Conservation (phyloP, 768 basidiomycete genomes). For the Naganishia antarctica region DNA sequence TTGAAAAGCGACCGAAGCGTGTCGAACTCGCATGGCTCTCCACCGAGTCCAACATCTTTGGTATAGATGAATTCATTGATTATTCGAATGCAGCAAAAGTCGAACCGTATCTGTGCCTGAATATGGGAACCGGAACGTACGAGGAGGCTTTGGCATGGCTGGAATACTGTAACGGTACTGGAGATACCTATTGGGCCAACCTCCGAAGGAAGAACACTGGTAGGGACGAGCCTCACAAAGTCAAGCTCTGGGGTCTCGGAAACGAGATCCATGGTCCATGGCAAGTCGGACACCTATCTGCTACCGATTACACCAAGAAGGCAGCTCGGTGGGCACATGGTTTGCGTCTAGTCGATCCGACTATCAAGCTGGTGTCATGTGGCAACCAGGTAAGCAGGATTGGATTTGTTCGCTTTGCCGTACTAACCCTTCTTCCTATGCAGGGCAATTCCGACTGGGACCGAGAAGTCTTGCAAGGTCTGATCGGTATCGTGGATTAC, state of each 20-base stretch:
- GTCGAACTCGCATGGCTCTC: conserved; percentile 62
- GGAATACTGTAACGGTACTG: conserved; percentile 61
- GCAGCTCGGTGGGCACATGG: conserved; percentile 64
- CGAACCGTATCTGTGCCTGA: conserved; percentile 58
- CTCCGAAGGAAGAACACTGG: conserved; percentile 59
- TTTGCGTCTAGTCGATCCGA: conserved; percentile 58
- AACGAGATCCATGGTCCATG: conserved; percentile 55
- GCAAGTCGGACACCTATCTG: conserved; percentile 59
- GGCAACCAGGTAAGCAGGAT: conserved; percentile 47
- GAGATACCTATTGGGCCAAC: conserved; percentile 56
- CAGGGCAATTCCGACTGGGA: conserved; percentile 50
- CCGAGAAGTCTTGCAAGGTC: conserved; percentile 45
- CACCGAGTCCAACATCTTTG: conserved; percentile 62
- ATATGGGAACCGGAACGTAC: conserved; percentile 60
- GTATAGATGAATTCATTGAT: conserved; percentile 58
- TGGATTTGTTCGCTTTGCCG: conserved; percentile 8
- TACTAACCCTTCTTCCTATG: not conserved
- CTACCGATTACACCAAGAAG: conserved; percentile 57
- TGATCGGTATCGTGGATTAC: conserved; percentile 52
- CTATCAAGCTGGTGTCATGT: conserved; percentile 58
- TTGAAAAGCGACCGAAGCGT: conserved; percentile 54
- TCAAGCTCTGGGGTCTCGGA: conserved; percentile 54
- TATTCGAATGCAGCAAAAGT: conserved; percentile 57
- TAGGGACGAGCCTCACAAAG: conserved; percentile 57
- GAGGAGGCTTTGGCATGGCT: conserved; percentile 61